phyloP scores from a whole-genome alignment of 352 stramenopile genomes.

The Globisporangium lucens region DNA sequence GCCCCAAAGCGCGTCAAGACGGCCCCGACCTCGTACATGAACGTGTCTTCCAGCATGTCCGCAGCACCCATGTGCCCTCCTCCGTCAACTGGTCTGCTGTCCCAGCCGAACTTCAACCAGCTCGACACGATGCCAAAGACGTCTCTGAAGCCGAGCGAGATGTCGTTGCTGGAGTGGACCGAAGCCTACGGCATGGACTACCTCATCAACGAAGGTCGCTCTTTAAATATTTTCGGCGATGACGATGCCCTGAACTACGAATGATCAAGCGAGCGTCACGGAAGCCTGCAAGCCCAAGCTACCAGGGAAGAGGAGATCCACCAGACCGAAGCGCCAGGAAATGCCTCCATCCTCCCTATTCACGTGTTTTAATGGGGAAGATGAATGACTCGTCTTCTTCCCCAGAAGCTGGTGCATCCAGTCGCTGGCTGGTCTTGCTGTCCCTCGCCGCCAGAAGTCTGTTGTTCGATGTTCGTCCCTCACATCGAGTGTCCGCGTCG shows the following conservation, averaged over 20 bases:
- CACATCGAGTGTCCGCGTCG: neutral
- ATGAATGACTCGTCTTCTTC: neutral
- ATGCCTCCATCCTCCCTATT: neutral
- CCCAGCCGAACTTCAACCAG: constrained; percentile 21
- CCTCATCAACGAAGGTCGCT: constrained; percentile 60
- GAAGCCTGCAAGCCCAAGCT: neutral
- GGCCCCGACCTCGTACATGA: neutral
- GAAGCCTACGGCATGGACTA: constrained; percentile 80
- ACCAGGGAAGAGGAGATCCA: neutral
- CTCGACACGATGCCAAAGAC: constrained; percentile 42
- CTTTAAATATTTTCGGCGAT: constrained; percentile 58
- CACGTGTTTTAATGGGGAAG: neutral
- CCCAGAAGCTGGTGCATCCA: neutral
- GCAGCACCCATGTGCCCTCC: constrained; percentile 9
- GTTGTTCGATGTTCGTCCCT: neutral
- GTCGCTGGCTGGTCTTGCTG: neutral
- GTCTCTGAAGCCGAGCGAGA: constrained; percentile 47
- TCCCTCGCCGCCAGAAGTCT: neutral
- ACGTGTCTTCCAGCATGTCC: neutral
- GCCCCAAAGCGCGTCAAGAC: constrained; percentile 47
- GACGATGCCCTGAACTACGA: constrained; percentile 49
- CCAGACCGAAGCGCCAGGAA: neutral
- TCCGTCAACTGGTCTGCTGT: constrained; percentile 16
- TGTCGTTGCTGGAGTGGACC: constrained; percentile 77
- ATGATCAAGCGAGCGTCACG: constrained; percentile 15